phyloP scores from a whole-genome alignment of 345 rosid species.

The Aurinia saxatilis region DNA sequence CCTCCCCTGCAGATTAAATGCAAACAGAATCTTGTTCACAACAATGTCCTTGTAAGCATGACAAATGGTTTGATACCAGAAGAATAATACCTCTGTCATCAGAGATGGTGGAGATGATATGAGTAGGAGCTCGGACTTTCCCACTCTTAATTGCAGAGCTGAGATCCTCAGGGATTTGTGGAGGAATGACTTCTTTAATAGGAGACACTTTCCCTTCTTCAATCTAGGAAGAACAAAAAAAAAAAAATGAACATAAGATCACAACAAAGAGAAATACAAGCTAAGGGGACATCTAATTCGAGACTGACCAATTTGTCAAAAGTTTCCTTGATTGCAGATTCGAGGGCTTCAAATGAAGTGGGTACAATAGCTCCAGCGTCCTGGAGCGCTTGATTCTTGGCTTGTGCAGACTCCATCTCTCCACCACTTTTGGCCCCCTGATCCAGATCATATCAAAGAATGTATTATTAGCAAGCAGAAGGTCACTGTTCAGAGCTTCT shows the following conservation, averaged over 20 bases:
- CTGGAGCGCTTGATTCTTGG: constrained; percentile 85
- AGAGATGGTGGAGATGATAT: constrained; percentile 90
- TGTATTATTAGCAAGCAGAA: neutral
- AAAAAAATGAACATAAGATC: neutral
- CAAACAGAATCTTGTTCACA: neutral
- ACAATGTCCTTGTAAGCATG: neutral
- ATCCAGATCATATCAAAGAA: constrained; percentile 12
- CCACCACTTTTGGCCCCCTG: constrained; percentile 99
- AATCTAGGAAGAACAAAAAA: constrained; percentile 31
- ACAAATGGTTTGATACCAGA: neutral
- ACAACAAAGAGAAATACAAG: neutral
- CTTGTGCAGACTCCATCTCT: constrained; percentile 98
- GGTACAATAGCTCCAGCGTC: constrained; percentile 95
- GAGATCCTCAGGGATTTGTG: constrained; percentile 97
- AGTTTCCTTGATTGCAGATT: constrained; percentile 70
- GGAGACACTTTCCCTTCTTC: constrained; percentile 70
- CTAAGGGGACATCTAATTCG: constrained; percentile 8
- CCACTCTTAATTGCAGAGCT: constrained; percentile 87
- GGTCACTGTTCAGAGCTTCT: neutral
- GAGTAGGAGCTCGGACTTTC: constrained; percentile 97
- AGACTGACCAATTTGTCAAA: constrained; percentile 76
- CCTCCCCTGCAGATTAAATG: constrained; percentile 57
- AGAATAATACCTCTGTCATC: constrained; percentile 74
- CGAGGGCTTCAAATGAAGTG: constrained; percentile 82
- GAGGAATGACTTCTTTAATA: constrained; percentile 75